Base-by-base conservation (phyloP, 2,329 filamentous ascomycete genomes). In the Stachybotrys chlorohalonatus region DNA sequence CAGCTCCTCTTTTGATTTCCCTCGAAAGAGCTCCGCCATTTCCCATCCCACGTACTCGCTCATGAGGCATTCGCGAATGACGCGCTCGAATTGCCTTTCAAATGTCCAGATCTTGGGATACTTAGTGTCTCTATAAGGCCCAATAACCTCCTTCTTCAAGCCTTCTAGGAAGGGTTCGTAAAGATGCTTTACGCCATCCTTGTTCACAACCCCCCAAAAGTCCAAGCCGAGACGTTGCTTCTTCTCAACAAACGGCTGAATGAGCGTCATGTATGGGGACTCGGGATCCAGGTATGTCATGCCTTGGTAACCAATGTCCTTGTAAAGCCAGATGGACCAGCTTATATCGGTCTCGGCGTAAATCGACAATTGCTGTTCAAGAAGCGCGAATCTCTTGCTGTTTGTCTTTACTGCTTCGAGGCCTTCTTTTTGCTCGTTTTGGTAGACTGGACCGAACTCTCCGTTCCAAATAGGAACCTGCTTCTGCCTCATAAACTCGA, bases 271-370 rank as follows among this genome's bases (percentile, higher is more conserved):
- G 66, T 79, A 82, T 2, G 70, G 59, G 7, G 71, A 75, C 11
- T 75, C 64, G 0, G 75, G 74, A 39, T 70, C 68, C 1, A 76
- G 68, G 56, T 79, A 75, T 0, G 79, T 68, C 78, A 83, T 81
- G 6, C 79, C 80, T 63, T 82, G 78, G 49, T 78, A 72, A 0
- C 79, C 78, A 46, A 82, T 75, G 55, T 83, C 79, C 62, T 82
- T 83, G 65, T 81, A 82, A 0, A 80, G 65, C 79, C 80, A 83
- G 61, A 85, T 85, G 13, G 70, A 77, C 83, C 82, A 85, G 49
- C 74, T 76, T 65, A 63, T 76, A 0, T 56, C 54, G 2, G 54
- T 59, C 32, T 66, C 64, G 51, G 58, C 56, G 54, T 74, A 74
- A 1, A 73, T 70, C 1, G 59, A 53, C 2, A 74, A 59, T 50